These are phyloP conservation scores for Ceratocystis ficicola DNA, from an alignment of 2,329 filamentous ascomycete species.

Conservation along the genomic window DNA sequence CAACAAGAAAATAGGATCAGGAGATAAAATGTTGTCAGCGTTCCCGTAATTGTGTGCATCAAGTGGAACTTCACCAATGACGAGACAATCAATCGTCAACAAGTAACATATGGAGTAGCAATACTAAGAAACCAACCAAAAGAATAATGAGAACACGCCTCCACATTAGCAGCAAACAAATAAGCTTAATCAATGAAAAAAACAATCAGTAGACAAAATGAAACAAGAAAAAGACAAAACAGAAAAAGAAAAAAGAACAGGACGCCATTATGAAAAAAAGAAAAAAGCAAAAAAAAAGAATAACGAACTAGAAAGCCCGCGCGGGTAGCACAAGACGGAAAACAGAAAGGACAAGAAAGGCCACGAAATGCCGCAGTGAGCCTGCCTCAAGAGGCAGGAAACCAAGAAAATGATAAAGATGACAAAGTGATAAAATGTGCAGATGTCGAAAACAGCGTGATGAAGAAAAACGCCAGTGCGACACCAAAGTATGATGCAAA, in stretches of 20 bases:
- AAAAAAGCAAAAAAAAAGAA: slow-evolving; percentile 23
- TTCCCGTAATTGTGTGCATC: not conserved
- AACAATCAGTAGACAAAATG: slow-evolving; percentile 6
- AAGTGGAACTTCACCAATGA: not conserved
- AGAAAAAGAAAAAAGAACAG: slow-evolving; percentile 25
- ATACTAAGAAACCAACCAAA: slow-evolving; percentile 4
- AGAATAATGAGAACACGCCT: slow-evolving; percentile 10
- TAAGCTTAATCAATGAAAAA: slow-evolving; percentile 18
- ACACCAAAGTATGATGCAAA: slow-evolving; percentile 22
- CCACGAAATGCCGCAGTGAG: not conserved
- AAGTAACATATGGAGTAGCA: slow-evolving; percentile 9
- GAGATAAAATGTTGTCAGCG: not conserved
- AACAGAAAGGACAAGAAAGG: slow-evolving; percentile 13
- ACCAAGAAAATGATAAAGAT: slow-evolving; percentile 22
- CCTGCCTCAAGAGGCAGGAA: not conserved
- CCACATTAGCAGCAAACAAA: slow-evolving; percentile 5
- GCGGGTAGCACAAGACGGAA: slow-evolving; percentile 17
- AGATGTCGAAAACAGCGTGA: not conserved
- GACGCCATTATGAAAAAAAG: slow-evolving; percentile 6
- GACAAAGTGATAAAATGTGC: slow-evolving; percentile 28
- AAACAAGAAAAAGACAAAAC: slow-evolving; percentile 22
- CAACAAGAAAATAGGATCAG: not conserved
- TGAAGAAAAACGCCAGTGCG: slow-evolving; percentile 19
- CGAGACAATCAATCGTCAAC: slow-evolving; percentile 1
- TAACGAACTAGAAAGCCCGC: slow-evolving; percentile 22